These are phyloP conservation scores for Termitomyces sp. DNA, from an alignment of 768 basidiomycete species.

Conservation along the genomic window DNA sequence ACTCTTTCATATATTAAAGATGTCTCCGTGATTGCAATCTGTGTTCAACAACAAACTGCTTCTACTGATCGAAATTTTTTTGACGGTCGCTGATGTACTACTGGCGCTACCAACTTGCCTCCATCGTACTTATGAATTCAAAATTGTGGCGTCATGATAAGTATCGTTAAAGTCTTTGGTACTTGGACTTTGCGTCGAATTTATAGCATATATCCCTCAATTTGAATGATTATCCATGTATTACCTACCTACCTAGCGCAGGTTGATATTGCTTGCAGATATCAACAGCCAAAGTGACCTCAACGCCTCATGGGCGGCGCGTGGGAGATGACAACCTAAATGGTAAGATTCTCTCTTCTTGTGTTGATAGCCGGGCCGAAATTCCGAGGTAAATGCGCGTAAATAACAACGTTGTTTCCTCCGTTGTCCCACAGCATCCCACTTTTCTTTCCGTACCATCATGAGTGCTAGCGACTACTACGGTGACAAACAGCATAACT, in stretches of 20 bases:
- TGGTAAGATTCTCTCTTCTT: background rate
- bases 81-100: background rate
- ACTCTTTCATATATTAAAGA: background rate
- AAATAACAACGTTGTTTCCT: conserved; percentile 27
- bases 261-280: background rate
- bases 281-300: background rate
- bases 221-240: background rate
- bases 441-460: conserved; percentile 18
- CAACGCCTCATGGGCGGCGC: background rate
- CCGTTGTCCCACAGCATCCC: conserved; percentile 13
- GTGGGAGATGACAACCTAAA: conserved; percentile 9
- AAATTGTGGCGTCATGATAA: conserved; percentile 2
- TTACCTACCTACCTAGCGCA: background rate
- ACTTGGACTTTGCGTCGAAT: background rate
- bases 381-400: conserved; percentile 19
- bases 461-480: conserved; percentile 84
- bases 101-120: background rate
- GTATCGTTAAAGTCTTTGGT: background rate
- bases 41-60: background rate
- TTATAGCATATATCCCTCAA: background rate
- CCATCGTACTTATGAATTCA: background rate
- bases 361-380: background rate
- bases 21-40: background rate
- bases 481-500: conserved; percentile 48
- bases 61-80: background rate